phyloP scores from a whole-genome alignment of 805 yeast species.

The Hagleromyces aurorensis region DNA sequence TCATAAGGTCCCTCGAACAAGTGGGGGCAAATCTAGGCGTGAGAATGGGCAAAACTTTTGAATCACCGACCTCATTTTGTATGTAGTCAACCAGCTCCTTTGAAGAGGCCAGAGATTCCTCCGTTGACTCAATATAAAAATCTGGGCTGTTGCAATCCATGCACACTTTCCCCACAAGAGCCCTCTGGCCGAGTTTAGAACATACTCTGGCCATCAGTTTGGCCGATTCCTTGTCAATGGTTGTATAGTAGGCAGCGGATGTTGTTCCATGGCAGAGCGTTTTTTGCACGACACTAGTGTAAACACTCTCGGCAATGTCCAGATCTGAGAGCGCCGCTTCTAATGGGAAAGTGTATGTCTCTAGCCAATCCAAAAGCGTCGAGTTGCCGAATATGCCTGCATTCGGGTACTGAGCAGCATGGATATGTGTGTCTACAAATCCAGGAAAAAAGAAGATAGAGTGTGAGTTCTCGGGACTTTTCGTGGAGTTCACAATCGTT shows the following conservation, averaged over 20 bases:
- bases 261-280: slow-evolving; percentile 83
- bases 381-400: slow-evolving; percentile 76
- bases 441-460: slow-evolving; percentile 76
- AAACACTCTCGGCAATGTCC: slow-evolving; percentile 51
- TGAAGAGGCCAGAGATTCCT: slow-evolving; percentile 49
- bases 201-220: slow-evolving; percentile 69
- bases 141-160: slow-evolving; percentile 82
- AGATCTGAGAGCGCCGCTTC: slow-evolving; percentile 60
- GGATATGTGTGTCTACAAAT: slow-evolving; percentile 74
- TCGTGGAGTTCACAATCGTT: slow-evolving; percentile 15
- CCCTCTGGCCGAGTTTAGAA: slow-evolving; percentile 67
- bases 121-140: slow-evolving; percentile 52
- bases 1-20: slow-evolving; percentile 58
- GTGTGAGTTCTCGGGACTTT: no score
- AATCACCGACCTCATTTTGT: slow-evolving; percentile 42
- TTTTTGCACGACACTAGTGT: slow-evolving; percentile 55
- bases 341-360: slow-evolving; percentile 79
- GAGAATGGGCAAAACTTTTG: slow-evolving; percentile 59
- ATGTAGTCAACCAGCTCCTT: slow-evolving; percentile 51
- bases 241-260: slow-evolving; percentile 84
- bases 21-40: slow-evolving; percentile 95
- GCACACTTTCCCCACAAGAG: slow-evolving; percentile 87
- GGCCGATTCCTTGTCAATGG: slow-evolving; percentile 72
- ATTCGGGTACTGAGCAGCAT: slow-evolving; percentile 80
- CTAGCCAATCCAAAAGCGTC: slow-evolving; percentile 84